A percentile compares a stretch with the other conserved stretches of the same genome.
Conservation (phyloP, 2,329 filamentous ascomycete species). For the Aquanectria penicillioides region DNA sequence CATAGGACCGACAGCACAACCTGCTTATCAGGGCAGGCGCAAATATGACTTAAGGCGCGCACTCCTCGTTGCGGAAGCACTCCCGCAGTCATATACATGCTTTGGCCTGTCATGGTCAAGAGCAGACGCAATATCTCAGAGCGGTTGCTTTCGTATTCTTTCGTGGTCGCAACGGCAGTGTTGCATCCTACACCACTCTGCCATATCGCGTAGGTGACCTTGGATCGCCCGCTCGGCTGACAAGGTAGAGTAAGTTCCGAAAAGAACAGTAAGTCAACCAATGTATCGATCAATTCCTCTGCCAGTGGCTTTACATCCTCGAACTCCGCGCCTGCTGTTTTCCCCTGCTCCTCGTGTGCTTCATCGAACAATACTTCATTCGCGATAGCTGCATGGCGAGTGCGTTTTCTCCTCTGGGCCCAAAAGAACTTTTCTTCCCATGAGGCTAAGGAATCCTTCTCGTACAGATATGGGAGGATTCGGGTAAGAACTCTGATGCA, state of each 20-base stretch:
- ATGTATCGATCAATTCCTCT: slow-evolving; percentile 90
- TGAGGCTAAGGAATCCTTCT: slow-evolving; percentile 80
- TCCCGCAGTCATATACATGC: slow-evolving; percentile 89
- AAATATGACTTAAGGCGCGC: slow-evolving; percentile 86
- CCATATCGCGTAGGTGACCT: slow-evolving; percentile 95
- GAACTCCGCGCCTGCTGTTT: slow-evolving; percentile 68
- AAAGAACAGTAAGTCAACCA: slow-evolving; percentile 91
- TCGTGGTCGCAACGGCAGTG: slow-evolving; percentile 85
- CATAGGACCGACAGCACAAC: slow-evolving; percentile 89
- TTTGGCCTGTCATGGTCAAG: slow-evolving; percentile 86
- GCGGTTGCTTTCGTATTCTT: slow-evolving; percentile 92
- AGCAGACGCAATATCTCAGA: slow-evolving; percentile 89
- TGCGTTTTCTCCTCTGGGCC: slow-evolving; percentile 77
- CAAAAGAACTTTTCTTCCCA: slow-evolving; percentile 98
- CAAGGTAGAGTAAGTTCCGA: slow-evolving; percentile 86
- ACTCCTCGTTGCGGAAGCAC: slow-evolving; percentile 85
- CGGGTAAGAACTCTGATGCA: slow-evolving; percentile 92
- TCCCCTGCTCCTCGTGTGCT: slow-evolving; percentile 62
- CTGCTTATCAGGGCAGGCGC: slow-evolving; percentile 89
- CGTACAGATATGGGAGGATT: slow-evolving; percentile 90
- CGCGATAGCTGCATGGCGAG: slow-evolving; percentile 71
- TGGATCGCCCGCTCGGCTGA: slow-evolving; percentile 75
- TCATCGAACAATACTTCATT: slow-evolving; percentile 89
- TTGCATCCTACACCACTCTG: slow-evolving; percentile 98
- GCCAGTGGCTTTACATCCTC: slow-evolving; percentile 88